Evolutionary conservation across 2,329 filamentous ascomycete species (phyloP).

Genomic region (Monosporascus ibericus): DNA sequence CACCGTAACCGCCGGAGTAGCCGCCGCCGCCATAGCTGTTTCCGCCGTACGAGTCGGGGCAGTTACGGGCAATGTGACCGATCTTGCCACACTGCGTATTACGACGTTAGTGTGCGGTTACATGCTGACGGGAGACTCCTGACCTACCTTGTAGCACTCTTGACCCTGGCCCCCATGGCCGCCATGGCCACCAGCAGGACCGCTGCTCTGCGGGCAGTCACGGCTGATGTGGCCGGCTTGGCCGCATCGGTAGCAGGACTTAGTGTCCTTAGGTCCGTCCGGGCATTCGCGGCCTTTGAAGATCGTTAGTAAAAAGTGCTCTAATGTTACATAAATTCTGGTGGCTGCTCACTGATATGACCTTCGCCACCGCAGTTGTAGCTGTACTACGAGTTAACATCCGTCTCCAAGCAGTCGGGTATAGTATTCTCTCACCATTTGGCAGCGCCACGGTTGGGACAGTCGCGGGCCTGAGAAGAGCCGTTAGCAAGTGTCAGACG

Average conservation of each 20-base stretch:
- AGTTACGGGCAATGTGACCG: slow-evolving; percentile 93
- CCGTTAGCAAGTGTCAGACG: slow-evolving; percentile 19
- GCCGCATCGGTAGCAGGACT: slow-evolving; percentile 74
- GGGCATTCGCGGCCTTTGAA: slow-evolving; percentile 80
- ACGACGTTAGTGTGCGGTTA: slow-evolving; percentile 1
- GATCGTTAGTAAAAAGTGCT: slow-evolving; percentile 13
- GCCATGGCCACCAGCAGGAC: slow-evolving; percentile 38
- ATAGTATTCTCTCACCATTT: slow-evolving; percentile 59
- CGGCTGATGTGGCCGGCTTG: slow-evolving; percentile 86
- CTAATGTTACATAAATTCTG: slow-evolving; percentile 2
- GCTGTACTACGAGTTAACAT: slow-evolving; percentile 11
- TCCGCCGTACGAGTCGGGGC: slow-evolving; percentile 56
- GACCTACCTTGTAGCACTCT: slow-evolving; percentile 80
- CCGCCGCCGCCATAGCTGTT: slow-evolving; percentile 41
- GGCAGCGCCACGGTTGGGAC: slow-evolving; percentile 75
- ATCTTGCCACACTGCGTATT: slow-evolving; percentile 72
- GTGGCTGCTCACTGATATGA: slow-evolving; percentile 63
- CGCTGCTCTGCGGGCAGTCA: slow-evolving; percentile 61
- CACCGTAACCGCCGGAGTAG: slow-evolving; percentile 39
- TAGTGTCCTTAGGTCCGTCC: slow-evolving; percentile 79
- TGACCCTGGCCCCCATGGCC: slow-evolving; percentile 43
- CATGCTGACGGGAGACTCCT: not conserved
- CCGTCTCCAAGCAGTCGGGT: not conserved
- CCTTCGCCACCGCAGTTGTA: slow-evolving; percentile 50
- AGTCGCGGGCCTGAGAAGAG: slow-evolving; percentile 64